Percentiles rank a stretch among this genome's conserved stretches.
Conservation (phyloP, 805 yeast genomes). For the Teunomyces atbi region DNA sequence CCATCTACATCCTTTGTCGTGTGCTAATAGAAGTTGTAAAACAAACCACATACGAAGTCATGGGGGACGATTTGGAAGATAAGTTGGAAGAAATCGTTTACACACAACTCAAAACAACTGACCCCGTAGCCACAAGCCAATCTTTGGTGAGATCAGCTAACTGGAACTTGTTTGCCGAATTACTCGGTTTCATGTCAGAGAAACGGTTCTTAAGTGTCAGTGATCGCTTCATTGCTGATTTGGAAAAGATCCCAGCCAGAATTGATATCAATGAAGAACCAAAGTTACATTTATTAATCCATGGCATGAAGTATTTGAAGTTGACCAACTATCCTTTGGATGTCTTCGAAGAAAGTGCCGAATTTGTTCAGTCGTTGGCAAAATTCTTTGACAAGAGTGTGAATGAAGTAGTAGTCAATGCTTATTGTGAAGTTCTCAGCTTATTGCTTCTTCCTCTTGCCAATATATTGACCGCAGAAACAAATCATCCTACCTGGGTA, state of each 20-base stretch:
- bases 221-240: constrained; percentile 88
- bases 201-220: constrained; percentile 83
- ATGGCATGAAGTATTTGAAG: constrained; percentile 86
- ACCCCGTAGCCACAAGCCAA: constrained; percentile 62
- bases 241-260: constrained; percentile 69
- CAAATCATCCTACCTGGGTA: constrained; percentile 94
- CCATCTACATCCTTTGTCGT: constrained; percentile 85
- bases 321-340: constrained; percentile 85
- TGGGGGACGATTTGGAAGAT: constrained; percentile 76
- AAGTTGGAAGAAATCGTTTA: constrained; percentile 92
- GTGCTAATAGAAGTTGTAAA: constrained; percentile 89
- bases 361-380: constrained; percentile 78
- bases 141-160: constrained; percentile 82
- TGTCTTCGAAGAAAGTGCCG: constrained; percentile 89
- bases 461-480: constrained; percentile 85
- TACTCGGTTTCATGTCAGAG: constrained; percentile 88
- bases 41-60: constrained; percentile 72
- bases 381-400: constrained; percentile 73
- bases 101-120: constrained; percentile 83
- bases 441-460: constrained; percentile 79
- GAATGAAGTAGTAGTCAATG: constrained; percentile 62
- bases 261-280: constrained; percentile 45
- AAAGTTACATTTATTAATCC: constrained; percentile 68
- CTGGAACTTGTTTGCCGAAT: constrained; percentile 88
- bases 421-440: constrained; percentile 83